phyloP scores from a whole-genome alignment of 2,329 filamentous ascomycete species.

The Pseudogymnoascus sp. region DNA sequence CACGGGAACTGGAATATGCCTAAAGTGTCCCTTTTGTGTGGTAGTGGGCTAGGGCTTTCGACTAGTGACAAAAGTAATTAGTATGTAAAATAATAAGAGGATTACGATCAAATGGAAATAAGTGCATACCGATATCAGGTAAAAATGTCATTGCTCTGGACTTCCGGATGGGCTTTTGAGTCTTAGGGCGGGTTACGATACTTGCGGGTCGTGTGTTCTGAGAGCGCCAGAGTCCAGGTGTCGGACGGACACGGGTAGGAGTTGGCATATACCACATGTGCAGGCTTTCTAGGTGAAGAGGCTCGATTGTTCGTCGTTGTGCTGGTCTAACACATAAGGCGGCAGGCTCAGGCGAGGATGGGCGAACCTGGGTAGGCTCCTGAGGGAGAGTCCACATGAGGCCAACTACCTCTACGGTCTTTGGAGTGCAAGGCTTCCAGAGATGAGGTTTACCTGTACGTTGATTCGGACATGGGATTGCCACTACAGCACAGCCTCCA shows the following conservation, averaged over 20 bases:
- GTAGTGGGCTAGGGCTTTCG: slow-evolving; percentile 52
- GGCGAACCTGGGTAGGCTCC: slow-evolving; percentile 5
- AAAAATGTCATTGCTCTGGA: slow-evolving; percentile 50
- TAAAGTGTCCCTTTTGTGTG: slow-evolving; percentile 49
- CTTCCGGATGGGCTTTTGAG: slow-evolving; percentile 46
- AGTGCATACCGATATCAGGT: slow-evolving; percentile 44
- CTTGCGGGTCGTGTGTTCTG: slow-evolving; percentile 21
- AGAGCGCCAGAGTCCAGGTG: slow-evolving; percentile 25
- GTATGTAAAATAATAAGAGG: slow-evolving; percentile 6
- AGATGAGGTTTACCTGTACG: background rate
- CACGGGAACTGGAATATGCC: slow-evolving; percentile 60
- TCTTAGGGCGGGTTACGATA: slow-evolving; percentile 36
- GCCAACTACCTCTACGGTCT: slow-evolving; percentile 10
- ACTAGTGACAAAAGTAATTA: slow-evolving; percentile 27
- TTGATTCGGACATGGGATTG: background rate
- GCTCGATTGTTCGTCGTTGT: slow-evolving; percentile 15
- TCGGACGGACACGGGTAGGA: slow-evolving; percentile 13
- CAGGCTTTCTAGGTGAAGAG: slow-evolving; percentile 20
- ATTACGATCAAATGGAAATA: background rate
- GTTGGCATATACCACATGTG: slow-evolving; percentile 25
- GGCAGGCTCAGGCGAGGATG: slow-evolving; percentile 20
- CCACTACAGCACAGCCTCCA: background rate
- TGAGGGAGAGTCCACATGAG: slow-evolving; percentile 22
- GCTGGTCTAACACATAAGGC: slow-evolving; percentile 23
- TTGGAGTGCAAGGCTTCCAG: background rate